Evolutionary conservation across 2,329 filamentous ascomycete species (phyloP).

Genomic region (Elsinoe arachidis): DNA sequence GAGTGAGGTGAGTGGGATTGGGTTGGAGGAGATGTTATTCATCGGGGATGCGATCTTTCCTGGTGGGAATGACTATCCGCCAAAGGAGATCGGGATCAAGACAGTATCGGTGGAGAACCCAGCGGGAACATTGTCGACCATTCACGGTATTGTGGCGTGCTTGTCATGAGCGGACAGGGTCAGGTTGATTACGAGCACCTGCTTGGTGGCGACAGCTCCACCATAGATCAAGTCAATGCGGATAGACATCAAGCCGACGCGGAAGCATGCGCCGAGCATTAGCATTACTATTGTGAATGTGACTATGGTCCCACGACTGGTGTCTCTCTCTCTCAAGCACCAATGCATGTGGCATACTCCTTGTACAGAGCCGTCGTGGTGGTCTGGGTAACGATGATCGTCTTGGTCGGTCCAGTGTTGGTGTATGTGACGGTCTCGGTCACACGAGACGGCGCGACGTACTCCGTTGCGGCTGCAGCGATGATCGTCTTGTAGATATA

Average conservation of each 20-base stretch:
- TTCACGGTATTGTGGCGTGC: conserved; percentile 21
- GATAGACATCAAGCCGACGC: no score
- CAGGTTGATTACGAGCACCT: not conserved
- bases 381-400: not conserved
- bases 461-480: not conserved
- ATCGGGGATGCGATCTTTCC: conserved; percentile 36
- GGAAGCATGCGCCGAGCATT: no score
- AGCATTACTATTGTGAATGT: no score
- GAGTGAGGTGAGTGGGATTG: conserved; percentile 25
- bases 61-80: conserved; percentile 34
- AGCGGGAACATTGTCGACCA: conserved; percentile 22
- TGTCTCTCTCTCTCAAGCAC: not conserved
- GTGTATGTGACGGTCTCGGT: not conserved
- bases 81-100: conserved; percentile 27
- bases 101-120: conserved; percentile 22
- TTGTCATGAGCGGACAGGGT: conserved; percentile 10
- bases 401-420: not conserved
- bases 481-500: not conserved
- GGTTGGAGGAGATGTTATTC: conserved; percentile 33
- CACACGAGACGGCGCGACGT: not conserved
- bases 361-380: not conserved
- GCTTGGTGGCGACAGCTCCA: not conserved
- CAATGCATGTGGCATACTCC: not conserved
- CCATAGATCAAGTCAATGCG: not conserved
- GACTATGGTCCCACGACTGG: not conserved